Evolutionary conservation across 352 stramenopile genomes (phyloP), one percentile per base, ranked within the genome.

Genomic region (Pseudoperonospora humuli): DNA sequence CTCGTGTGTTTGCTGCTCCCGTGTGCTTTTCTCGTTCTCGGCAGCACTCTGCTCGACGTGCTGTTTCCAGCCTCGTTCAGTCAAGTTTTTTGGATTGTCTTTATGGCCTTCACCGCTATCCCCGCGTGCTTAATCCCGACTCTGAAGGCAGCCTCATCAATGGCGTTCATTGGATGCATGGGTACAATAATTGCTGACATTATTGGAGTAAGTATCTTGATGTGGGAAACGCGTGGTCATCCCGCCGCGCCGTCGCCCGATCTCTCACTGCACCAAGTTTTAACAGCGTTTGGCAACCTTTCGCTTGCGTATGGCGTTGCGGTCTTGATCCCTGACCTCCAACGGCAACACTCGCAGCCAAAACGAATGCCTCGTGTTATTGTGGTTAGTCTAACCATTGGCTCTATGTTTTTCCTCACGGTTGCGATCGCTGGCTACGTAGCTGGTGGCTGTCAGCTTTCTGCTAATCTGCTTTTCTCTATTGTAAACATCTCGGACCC

Each of bases 401-500:
- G 69, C 17, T 76, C 67, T 2, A 35, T 29, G 20, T 47, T 76
- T 35, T 76, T 79, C 49, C 11, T 75, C 2, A 21, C 60, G 8
- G 41, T 77, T 10, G 69, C 56, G 9, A 24, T 45, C 5, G 49
- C 54, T 5, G 70, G 53, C n/a, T 76, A 76, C 45, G 61, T 45
- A 9, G 50, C 52, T 10, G 54, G 60, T 1, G 69, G 69, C 10
- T 80, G 69, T 47, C 69, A 80, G 35, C 74, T 80, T 33, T 68
- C 69, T 3, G 64, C 64, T 31, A 81, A 81, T 54, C 38, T 82
- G 19, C 52, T 82, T 11, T 82, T 70, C 37, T 55, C 70, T 17
- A 79, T 82, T 42, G 35, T 70, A 23, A 67, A 57, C 13, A 45
- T 44, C 7, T 53, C 36, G 36, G 24, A 42, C 23, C 36, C 36